Base-by-base conservation (phyloP, 306 rosid genomes). In the Pyrus betulifolia region DNA sequence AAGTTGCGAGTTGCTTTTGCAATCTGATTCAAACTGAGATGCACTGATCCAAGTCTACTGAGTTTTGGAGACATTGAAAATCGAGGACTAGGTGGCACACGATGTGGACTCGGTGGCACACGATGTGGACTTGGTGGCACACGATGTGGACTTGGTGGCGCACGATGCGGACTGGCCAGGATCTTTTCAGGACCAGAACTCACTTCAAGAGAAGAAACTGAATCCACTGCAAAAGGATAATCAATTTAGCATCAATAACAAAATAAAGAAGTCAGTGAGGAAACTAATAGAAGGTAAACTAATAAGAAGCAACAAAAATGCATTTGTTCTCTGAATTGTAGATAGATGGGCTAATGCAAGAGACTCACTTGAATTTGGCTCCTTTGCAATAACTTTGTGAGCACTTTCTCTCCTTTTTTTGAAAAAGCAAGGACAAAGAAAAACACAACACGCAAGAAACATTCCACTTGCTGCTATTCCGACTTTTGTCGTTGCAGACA, bases 41-140 rank as follows among this genome's bases (percentile, higher is more conserved):
- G 89, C 70, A 96, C 79, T 9, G 98, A 83, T 72, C 90, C 94
- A 77, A 92, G 85, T 78, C 93, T 90, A 71, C 69, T 86, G 64
- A 88, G 86, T 81, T 88, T 87, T 65, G 99, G 98, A 72, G 98
- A 90, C 81, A 76, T 71, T 67, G 89, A 81, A 82, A 82, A 92
- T 86, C 92, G 87, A 70, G 99, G 98, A 83, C 99, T 96, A 74
- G 91, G 89, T 14, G 97, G 97, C 72, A 88, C 92, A 61, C 97
- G 91, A 61, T 77, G 82, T 2, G 99, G 97, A 82, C 99, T 95
- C 67, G 91, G 88, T 22, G 97, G 96, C 72, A 88, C 92, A 61
- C 97, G 91, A 61, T 77, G 82, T 2, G 99, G 97, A 82, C 99
- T 95, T 67, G 91, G 88, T 22, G 97, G 96, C 72, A 88, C 92